These are phyloP conservation scores for Fraxinus anomala DNA, from an alignment of 257 asterid genomes.

Conservation along the genomic window DNA sequence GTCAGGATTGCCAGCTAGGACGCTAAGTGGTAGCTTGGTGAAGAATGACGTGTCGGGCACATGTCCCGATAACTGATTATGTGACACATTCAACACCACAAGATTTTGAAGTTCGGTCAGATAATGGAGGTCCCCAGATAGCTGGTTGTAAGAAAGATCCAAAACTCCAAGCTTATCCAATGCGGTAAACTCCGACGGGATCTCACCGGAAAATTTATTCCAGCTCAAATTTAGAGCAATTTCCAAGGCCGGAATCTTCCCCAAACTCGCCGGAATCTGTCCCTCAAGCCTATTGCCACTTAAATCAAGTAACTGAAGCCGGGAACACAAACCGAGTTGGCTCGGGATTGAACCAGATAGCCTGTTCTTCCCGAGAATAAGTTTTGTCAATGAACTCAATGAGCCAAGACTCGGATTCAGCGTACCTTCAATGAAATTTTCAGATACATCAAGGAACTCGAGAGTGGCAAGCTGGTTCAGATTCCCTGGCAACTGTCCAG, in stretches of 20 bases:
- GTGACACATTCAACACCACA: constrained; percentile 69
- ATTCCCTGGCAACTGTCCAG: constrained; percentile 58
- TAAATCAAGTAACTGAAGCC: constrained; percentile 75
- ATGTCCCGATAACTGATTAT: constrained; percentile 69
- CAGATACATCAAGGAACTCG: constrained; percentile 71
- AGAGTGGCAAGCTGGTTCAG: constrained; percentile 49
- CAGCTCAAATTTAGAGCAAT: constrained; percentile 76
- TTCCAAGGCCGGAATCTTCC: constrained; percentile 69
- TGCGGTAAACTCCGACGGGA: constrained; percentile 61
- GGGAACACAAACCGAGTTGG: constrained; percentile 61
- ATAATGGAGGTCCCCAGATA: constrained; percentile 67
- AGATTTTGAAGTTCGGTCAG: constrained; percentile 65
- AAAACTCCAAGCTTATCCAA: constrained; percentile 67
- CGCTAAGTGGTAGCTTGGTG: constrained; percentile 63
- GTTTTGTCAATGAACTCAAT: constrained; percentile 66
- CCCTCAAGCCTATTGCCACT: constrained; percentile 65
- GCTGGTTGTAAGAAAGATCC: constrained; percentile 75
- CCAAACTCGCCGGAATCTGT: constrained; percentile 57
- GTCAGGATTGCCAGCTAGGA: constrained; percentile 55
- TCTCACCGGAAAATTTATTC: constrained; percentile 61
- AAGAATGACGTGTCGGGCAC: constrained; percentile 74
- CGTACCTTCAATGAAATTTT: constrained; percentile 58
- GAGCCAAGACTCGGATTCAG: constrained; percentile 63
- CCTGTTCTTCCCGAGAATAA: constrained; percentile 57
- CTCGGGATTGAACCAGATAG: constrained; percentile 61